phyloP scores from a whole-genome alignment of 768 basidiomycete genomes.

The Hypsizygus marmoreus region DNA sequence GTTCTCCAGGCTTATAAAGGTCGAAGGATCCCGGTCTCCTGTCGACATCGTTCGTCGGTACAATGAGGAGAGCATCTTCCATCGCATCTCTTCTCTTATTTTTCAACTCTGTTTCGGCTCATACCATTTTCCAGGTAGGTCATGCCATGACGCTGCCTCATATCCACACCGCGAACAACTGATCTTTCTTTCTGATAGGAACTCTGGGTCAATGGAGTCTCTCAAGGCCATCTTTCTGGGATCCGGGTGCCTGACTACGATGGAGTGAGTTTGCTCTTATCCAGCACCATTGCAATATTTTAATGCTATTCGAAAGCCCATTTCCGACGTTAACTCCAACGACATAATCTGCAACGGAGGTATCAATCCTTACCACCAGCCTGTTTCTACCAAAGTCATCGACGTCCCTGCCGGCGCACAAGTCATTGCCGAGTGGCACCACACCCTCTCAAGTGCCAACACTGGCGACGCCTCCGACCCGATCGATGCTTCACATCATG shows the following conservation, averaged over 20 bases:
- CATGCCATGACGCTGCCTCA: not conserved
- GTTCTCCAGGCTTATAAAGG: too few relatives aligned
- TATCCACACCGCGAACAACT: too few relatives aligned
- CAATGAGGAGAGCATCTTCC: constrained; percentile 26
- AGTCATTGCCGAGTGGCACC: constrained; percentile 57
- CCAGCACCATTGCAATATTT: too few relatives aligned
- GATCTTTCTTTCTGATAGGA: constrained; percentile 26
- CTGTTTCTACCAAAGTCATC: constrained; percentile 45
- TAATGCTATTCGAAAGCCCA: constrained; percentile 36
- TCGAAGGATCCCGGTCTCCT: not conserved
- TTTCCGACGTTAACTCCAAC: constrained; percentile 56
- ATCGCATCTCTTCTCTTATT: constrained; percentile 30
- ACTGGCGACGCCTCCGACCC: constrained; percentile 43
- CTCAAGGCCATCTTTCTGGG: constrained; percentile 40
- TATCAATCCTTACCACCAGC: constrained; percentile 51
- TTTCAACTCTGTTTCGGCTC: constrained; percentile 37
- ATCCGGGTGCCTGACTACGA: constrained; percentile 46
- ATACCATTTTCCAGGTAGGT: constrained; percentile 52
- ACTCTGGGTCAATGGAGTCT: constrained; percentile 51
- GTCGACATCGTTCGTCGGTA: not conserved
- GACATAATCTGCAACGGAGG: constrained; percentile 60
- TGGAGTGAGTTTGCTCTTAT: constrained; percentile 23
- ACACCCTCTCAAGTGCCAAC: constrained; percentile 43
- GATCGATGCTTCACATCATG: constrained; percentile 52
- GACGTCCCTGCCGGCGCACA: constrained; percentile 50